Percentiles rank a stretch among this genome's conserved stretches.
phyloP scores from a whole-genome alignment of 1,284 basidiomycete genomes.

The Naganishia sp. region DNA sequence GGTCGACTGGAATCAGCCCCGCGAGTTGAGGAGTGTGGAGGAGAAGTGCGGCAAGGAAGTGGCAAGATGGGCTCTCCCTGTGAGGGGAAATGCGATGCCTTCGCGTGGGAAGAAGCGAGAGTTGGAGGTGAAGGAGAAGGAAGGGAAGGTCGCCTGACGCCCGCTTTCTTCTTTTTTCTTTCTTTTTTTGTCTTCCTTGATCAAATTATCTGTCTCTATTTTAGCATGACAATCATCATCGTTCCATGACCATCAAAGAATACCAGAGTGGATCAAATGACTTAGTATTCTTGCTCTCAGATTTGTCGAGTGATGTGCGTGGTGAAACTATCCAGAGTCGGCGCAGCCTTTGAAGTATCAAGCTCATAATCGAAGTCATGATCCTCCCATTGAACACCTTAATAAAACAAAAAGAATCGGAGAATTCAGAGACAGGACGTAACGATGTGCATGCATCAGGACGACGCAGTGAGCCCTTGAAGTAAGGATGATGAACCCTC shows the following conservation, averaged over 20 bases:
- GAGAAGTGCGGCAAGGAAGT: neutral
- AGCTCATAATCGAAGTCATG: neutral
- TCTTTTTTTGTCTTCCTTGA: neutral
- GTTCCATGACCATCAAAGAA: neutral
- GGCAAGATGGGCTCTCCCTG: neutral
- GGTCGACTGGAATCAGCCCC: neutral
- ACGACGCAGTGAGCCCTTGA: too few relatives aligned
- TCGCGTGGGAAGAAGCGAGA: slow-evolving; percentile 1
- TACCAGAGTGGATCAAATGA: slow-evolving; percentile 17
- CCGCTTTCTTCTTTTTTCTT: neutral
- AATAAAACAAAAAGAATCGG: neutral
- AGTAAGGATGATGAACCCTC: neutral
- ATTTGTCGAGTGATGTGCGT: neutral
- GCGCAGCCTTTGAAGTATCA: neutral
- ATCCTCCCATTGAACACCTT: neutral
- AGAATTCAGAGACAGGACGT: neutral
- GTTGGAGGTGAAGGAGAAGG: neutral
- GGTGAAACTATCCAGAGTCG: neutral
- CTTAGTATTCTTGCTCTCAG: slow-evolving; percentile 12
- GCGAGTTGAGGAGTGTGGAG: neutral
- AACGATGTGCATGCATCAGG: too few relatives aligned
- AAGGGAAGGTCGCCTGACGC: too few relatives aligned
- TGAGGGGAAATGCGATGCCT: neutral
- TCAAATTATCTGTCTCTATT: neutral
- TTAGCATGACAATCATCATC: too few relatives aligned